Evolutionary conservation across 768 basidiomycete species (phyloP), one percentile per base, ranked within the genome.

Genomic region (Leccinum imitatum): DNA sequence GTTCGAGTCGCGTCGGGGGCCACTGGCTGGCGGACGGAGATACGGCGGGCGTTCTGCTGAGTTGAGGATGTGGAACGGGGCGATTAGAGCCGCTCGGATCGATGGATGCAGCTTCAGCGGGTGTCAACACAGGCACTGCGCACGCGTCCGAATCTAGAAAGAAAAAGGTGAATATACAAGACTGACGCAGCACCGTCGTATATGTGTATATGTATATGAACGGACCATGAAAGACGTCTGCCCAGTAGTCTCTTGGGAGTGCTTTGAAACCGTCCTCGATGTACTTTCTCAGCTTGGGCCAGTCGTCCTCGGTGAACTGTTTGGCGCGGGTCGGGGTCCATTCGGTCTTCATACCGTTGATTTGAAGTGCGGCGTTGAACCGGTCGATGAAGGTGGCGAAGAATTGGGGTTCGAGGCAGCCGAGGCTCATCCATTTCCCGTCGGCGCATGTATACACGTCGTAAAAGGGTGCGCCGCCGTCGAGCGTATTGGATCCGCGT

Each of bases 401-500:
- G 73, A 91, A 91, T 44, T 82, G 81, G 6, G 88, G 86, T 68
- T 92, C 90, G 13, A 91, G 69, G 66, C 89, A 90, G 30, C 84
- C 90, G 27, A 93, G 82, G 3, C 87, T 84, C 81, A 94, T 89
- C 81, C 84, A 91, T 41, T 80, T 75, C 1, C 86, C 87, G 68
- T 89, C 90, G 58, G 84, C 78, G 69, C 90, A 92, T 1, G 80
- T 78, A 65, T 94, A 93, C 10, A 90, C 75, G 59, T 79, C 80
- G 67, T 94, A 94, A 75, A 86, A 92, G 0, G 91, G 91, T 6
- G 89, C 82, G 4, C 89, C 90, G 0, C 90, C 89, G 63, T 91
- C 91, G 21, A 93, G 81, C 1, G 80, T 47, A 64, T 89, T 88
- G 5, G 73, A 71, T 21, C 87, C 88, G 56, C 87, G 79, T 23